Evolutionary conservation across 2,329 filamentous ascomycete species (phyloP).

Genomic region (Bipolaris gigantea): DNA sequence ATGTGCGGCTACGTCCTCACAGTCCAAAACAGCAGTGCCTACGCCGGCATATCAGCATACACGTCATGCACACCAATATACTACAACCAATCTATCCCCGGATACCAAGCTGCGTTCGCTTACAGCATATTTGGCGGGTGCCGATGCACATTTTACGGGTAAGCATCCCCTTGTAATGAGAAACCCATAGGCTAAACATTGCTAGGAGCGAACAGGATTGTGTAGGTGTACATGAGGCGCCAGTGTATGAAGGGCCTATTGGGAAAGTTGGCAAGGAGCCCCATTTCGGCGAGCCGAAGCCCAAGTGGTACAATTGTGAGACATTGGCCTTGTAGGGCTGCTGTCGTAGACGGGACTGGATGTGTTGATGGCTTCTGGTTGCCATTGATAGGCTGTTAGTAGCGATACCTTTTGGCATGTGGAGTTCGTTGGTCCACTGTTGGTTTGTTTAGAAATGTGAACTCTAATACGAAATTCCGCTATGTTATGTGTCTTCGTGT

Average conservation of each 20-base stretch:
- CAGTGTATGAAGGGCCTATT: conserved; percentile 8
- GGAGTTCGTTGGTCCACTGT: too few relatives aligned
- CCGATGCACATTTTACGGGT: conserved; percentile 12
- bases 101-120: conserved; percentile 13
- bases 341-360: background rate
- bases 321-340: background rate
- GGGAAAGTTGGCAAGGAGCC: conserved; percentile 11
- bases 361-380: background rate
- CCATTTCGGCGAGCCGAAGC: conserved; percentile 13
- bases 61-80: conserved; percentile 9
- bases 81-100: conserved; percentile 11
- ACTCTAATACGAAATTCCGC: too few relatives aligned
- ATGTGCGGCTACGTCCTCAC: conserved; percentile 20
- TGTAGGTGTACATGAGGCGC: background rate
- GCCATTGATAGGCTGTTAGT: background rate
- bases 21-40: conserved; percentile 12
- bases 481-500: too few relatives aligned
- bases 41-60: conserved; percentile 9
- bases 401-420: background rate
- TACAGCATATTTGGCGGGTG: conserved; percentile 15
- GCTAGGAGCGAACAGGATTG: conserved; percentile 9
- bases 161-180: background rate
- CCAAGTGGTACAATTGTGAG: conserved; percentile 20
- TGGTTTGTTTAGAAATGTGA: too few relatives aligned
- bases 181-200: background rate